A percentile compares a stretch with the other conserved stretches of the same genome.
These are phyloP conservation scores for Botrytis tulipae DNA, from an alignment of 2,329 filamentous ascomycete species.

Conservation along the genomic window DNA sequence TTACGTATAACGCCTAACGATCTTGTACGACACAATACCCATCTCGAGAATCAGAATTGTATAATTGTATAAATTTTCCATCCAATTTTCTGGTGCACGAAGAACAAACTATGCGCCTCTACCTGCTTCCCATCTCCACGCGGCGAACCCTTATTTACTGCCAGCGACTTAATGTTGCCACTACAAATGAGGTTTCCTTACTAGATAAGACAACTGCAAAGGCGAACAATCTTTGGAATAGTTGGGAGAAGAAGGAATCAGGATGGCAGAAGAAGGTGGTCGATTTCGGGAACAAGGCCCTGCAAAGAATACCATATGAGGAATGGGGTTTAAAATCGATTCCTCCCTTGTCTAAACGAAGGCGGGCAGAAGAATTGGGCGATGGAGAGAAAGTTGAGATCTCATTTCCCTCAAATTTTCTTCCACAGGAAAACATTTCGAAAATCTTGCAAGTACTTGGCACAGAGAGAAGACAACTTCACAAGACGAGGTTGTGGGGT, in stretches of 20 bases:
- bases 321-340: conserved; percentile 98
- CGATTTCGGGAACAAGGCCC: conserved; percentile 78
- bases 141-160: conserved; percentile 90
- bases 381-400: conserved; percentile 68
- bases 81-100: not conserved
- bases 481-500: conserved; percentile 74
- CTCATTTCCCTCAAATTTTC: conserved; percentile 69
- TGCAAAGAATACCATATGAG: conserved; percentile 88
- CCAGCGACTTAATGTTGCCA: conserved; percentile 64
- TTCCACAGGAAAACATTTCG: conserved; percentile 62
- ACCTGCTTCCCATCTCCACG: conserved; percentile 89
- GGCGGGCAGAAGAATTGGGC: conserved; percentile 61
- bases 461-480: conserved; percentile 75
- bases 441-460: conserved; percentile 68
- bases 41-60: not conserved
- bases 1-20: not conserved
- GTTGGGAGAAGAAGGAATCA: conserved; percentile 79
- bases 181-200: conserved; percentile 52
- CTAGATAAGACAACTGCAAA: conserved; percentile 68
- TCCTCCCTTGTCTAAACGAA: conserved; percentile 70
- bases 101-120: conserved; percentile 71
- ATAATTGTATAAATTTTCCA: not conserved
- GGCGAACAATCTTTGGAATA: conserved; percentile 75
- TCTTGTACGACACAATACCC: not conserved
- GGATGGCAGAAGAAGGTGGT: conserved; percentile 90